These are phyloP conservation scores for Hyaloperonospora brassicae DNA, from an alignment of 352 stramenopile genomes.

Conservation along the genomic window DNA sequence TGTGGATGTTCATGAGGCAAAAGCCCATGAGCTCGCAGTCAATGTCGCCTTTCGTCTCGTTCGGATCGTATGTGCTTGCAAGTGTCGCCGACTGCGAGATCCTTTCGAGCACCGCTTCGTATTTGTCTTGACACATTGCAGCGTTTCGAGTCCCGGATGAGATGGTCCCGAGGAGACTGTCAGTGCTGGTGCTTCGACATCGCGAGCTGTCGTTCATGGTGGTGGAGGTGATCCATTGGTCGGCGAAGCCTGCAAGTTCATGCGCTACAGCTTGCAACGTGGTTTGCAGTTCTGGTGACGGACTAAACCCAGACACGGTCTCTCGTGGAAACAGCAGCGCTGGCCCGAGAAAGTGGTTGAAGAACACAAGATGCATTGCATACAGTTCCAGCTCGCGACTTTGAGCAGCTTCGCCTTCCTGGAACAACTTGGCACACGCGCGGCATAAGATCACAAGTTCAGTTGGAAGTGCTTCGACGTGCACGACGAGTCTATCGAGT, in stretches of 20 bases:
- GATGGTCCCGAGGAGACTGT: conserved; percentile 9
- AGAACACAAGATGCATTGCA: conserved; percentile 63
- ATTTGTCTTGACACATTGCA: conserved; percentile 11
- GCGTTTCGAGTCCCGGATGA: conserved; percentile 1
- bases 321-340: conserved; percentile 28
- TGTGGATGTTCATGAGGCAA: conserved; percentile 62
- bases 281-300: conserved; percentile 11
- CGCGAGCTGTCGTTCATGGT: neutral
- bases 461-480: conserved; percentile 26
- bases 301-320: conserved; percentile 5
- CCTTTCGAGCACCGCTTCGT: conserved; percentile 16
- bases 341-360: conserved; percentile 60
- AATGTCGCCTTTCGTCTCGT: conserved; percentile 2
- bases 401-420: neutral
- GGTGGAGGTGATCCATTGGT: conserved; percentile 5
- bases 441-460: conserved; percentile 56
- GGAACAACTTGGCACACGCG: conserved; percentile 25
- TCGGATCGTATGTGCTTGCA: conserved; percentile 22
- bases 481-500: conserved; percentile 23
- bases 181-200: conserved; percentile 10
- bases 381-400: conserved; percentile 10
- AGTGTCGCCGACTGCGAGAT: conserved; percentile 15
- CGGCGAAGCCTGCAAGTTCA: conserved; percentile 12
- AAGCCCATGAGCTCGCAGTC: conserved; percentile 44
- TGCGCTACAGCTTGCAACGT: conserved; percentile 13